These are phyloP conservation scores for Aaosphaeria arxii DNA, from an alignment of 2,329 filamentous ascomycete species.

Conservation along the genomic window DNA sequence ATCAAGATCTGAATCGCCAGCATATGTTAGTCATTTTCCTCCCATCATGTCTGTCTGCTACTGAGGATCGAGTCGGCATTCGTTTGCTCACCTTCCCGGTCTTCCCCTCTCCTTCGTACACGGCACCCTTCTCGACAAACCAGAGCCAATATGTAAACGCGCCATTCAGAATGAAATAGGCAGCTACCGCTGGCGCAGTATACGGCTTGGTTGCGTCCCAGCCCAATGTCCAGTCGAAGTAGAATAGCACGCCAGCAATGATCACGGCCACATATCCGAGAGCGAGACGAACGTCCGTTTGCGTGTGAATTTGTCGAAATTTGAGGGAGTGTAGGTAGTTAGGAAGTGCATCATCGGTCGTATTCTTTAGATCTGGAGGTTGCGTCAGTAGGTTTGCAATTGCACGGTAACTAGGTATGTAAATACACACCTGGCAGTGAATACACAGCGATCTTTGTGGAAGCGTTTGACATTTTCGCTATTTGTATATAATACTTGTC, in stretches of 20 bases:
- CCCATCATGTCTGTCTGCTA: neutral
- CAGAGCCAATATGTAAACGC: slow-evolving; percentile 81
- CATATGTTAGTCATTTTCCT: neutral
- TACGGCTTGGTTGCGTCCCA: slow-evolving; percentile 83
- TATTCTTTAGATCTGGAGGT: slow-evolving; percentile 83
- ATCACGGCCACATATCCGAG: slow-evolving; percentile 81
- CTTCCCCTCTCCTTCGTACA: slow-evolving; percentile 73
- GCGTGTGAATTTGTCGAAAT: slow-evolving; percentile 77
- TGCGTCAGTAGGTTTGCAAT: slow-evolving; percentile 9
- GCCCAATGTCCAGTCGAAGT: slow-evolving; percentile 86
- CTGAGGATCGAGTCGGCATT: too few relatives aligned
- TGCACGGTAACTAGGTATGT: neutral
- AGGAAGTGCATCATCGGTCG: slow-evolving; percentile 88
- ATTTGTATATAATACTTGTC: too few relatives aligned
- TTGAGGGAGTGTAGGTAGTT: slow-evolving; percentile 88
- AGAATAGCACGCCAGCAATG: slow-evolving; percentile 80
- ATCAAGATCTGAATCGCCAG: slow-evolving; percentile 62
- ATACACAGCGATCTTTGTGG: slow-evolving; percentile 61
- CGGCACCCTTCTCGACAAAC: slow-evolving; percentile 73
- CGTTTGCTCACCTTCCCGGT: slow-evolving; percentile 60
- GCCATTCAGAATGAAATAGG: slow-evolving; percentile 78
- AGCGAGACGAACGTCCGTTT: slow-evolving; percentile 77
- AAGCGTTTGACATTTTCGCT: slow-evolving; percentile 27
- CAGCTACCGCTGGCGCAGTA: slow-evolving; percentile 73
- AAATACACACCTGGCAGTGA: slow-evolving; percentile 60